phyloP scores from a whole-genome alignment of 805 yeast species.

The Yarrowia sp. region DNA sequence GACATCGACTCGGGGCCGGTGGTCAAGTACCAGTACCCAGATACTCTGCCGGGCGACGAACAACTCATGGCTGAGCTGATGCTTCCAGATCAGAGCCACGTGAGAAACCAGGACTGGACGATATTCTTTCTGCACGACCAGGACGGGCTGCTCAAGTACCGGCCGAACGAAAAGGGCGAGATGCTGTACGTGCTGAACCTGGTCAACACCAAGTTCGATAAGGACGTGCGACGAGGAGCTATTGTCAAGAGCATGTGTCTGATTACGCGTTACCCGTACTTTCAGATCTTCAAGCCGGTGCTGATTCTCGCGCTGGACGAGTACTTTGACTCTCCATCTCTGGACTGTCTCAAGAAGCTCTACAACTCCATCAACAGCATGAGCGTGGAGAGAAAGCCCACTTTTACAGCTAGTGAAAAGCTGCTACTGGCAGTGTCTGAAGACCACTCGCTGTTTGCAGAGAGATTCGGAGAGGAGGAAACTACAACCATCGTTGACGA shows the following conservation, averaged over 20 bases:
- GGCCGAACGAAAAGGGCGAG: conserved; percentile 40
- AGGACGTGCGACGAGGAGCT: conserved; percentile 54
- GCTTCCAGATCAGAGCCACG: conserved; percentile 60
- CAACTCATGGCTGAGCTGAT: conserved; percentile 52
- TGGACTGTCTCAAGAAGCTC: conserved; percentile 33
- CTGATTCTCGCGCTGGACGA: conserved; percentile 52
- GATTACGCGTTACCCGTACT: conserved; percentile 53
- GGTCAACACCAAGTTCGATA: conserved; percentile 50
- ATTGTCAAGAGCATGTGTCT: conserved; percentile 58
- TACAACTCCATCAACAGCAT: conserved; percentile 37
- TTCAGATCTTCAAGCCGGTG: conserved; percentile 59
- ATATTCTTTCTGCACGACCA: conserved; percentile 45
- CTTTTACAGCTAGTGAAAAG: conserved; percentile 34
- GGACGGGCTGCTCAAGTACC: conserved; percentile 3
- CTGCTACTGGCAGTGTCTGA: conserved; percentile 34
- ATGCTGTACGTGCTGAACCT: conserved; percentile 57
- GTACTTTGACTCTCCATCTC: conserved; percentile 41
- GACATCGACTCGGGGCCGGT: conserved; percentile 74
- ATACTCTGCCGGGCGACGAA: conserved; percentile 33
- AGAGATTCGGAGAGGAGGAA: conserved; percentile 32
- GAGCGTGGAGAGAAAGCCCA: conserved; percentile 37
- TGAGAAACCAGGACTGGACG: conserved; percentile 55
- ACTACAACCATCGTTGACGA: not conserved
- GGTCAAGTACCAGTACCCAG: conserved; percentile 60
- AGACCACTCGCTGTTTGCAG: conserved; percentile 34